Base-by-base conservation (phyloP, 2,329 filamentous ascomycete genomes). In the Parascedosporium putredinis region DNA sequence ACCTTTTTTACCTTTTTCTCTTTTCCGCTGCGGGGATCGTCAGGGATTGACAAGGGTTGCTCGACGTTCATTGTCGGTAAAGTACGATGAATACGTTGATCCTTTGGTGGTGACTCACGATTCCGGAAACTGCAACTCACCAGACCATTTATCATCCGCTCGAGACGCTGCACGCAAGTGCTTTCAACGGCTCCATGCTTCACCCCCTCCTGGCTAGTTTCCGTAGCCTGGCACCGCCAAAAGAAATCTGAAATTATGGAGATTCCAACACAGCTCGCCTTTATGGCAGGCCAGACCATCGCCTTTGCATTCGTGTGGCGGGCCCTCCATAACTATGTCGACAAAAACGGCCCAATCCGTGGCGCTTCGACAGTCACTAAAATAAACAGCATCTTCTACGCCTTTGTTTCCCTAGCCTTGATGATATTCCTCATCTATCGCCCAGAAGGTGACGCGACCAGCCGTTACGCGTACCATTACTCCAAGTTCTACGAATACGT, bases 401-500 rank as follows among this genome's bases (percentile, higher is more conserved):
- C 27, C 27, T 31, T 31, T 31, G 27, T 12, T 31, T 31, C 27
- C 12, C 27, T 31, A 6, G 27, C 27, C 27, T 7, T 31, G 27
- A 31, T 31, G 27, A 31, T 31, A 6, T 12, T 31, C 12, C 7
- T 31, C 27, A 31, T 31, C 12, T 6, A 7, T 31, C 6, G 27
- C 6, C 27, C 27, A 12, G 27, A 31, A 31, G 12, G 27, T 12
- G 27, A 31, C 27, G 27, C 27, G 7, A 31, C 27, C 7, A 31
- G 27, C 14, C 51, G 53, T 14, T 36, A 42, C 10, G 27, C 59
- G 5, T 64, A 56, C 40, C 59, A 62, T 43, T 49, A 55, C 7
- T 62, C 58, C 43, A 64, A 62, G 48, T 57, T 63, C 36, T 63
- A 62, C 49, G 60, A 64, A 46, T 61, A 62, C 49, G 38, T 61